These are phyloP conservation scores for Mycena olivaceomarginata DNA, from an alignment of 768 basidiomycete genomes.

Conservation along the genomic window DNA sequence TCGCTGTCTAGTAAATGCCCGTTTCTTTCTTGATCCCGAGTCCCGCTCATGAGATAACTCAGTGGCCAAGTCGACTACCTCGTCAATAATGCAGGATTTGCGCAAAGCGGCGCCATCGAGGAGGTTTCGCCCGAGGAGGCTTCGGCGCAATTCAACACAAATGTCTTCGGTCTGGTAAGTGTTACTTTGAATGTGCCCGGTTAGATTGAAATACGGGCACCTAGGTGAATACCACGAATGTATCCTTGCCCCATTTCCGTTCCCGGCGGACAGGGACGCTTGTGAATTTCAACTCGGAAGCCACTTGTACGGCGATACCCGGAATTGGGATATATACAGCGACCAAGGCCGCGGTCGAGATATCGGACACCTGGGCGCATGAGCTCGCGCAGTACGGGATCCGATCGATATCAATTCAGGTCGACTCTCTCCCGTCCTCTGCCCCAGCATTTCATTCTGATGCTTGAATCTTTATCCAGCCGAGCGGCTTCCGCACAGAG, in stretches of 20 bases:
- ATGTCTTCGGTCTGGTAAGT: constrained; percentile 13
- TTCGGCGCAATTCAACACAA: neutral
- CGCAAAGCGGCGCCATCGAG: constrained; percentile 11
- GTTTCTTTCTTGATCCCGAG: too few species aligned
- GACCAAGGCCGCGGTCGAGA: constrained; percentile 4
- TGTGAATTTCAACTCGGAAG: constrained; percentile 13
- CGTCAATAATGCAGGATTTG: neutral
- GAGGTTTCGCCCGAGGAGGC: neutral
- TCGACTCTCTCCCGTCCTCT: neutral
- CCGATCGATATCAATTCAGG: constrained; percentile 9
- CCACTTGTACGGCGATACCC: neutral
- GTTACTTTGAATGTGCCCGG: neutral
- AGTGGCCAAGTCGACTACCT: constrained; percentile 22
- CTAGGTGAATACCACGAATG: constrained; percentile 15
- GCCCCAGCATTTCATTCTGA: too few species aligned
- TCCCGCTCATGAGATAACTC: neutral
- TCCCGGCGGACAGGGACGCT: constrained; percentile 4
- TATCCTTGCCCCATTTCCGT: constrained; percentile 18
- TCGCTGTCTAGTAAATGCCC: constrained; percentile 1
- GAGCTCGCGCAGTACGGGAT: constrained; percentile 24
- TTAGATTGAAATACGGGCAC: neutral
- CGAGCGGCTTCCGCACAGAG: constrained; percentile 17
- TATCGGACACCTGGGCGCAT: constrained; percentile 16
- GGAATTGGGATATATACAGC: constrained; percentile 5
- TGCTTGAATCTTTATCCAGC: neutral